Evolutionary conservation across 805 yeast genomes (phyloP).

Genomic region (Teunomyces lycoperdinae): DNA sequence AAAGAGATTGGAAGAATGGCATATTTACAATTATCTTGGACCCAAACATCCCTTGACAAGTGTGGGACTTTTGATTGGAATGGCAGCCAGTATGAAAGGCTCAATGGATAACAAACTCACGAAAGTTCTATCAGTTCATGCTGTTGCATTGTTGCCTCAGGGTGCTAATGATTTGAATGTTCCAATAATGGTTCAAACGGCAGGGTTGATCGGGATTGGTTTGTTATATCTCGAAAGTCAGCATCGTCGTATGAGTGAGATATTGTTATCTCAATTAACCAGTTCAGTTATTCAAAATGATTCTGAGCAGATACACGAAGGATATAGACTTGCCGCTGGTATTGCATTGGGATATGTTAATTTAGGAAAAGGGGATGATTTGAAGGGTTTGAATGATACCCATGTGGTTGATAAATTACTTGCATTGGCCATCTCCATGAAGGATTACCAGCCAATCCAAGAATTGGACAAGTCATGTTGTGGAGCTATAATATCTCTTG

Average conservation of each 20-base stretch:
- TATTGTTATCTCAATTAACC: slow-evolving; percentile 66
- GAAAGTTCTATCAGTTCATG: slow-evolving; percentile 89
- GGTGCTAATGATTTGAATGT: slow-evolving; percentile 92
- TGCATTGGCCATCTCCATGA: slow-evolving; percentile 54
- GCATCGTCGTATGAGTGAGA: slow-evolving; percentile 83
- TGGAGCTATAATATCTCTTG: slow-evolving; percentile 76
- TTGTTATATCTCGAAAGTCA: slow-evolving; percentile 72
- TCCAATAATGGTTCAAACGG: slow-evolving; percentile 77
- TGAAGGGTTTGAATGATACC: slow-evolving; percentile 59
- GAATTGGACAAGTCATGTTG: slow-evolving; percentile 61
- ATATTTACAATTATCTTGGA: slow-evolving; percentile 86
- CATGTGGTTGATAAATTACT: slow-evolving; percentile 60
- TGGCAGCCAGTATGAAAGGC: slow-evolving; percentile 85
- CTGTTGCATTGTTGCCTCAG: slow-evolving; percentile 83
- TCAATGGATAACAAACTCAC: slow-evolving; percentile 84
- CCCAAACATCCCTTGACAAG: slow-evolving; percentile 84
- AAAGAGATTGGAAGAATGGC: slow-evolving; percentile 88
- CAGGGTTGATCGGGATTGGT: slow-evolving; percentile 90
- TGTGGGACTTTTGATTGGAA: slow-evolving; percentile 83
- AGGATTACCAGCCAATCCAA: slow-evolving; percentile 59
- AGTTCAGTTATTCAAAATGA: slow-evolving; percentile 55
- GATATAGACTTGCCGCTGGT: slow-evolving; percentile 85
- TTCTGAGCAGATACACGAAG: slow-evolving; percentile 61
- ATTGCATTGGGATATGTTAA: slow-evolving; percentile 82
- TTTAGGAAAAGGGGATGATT: slow-evolving; percentile 67